Evolutionary conservation across 495 filamentous ascomycete species (phyloP), one percentile per base, ranked within the genome.

Genomic region (Penicillium cinerascens): DNA sequence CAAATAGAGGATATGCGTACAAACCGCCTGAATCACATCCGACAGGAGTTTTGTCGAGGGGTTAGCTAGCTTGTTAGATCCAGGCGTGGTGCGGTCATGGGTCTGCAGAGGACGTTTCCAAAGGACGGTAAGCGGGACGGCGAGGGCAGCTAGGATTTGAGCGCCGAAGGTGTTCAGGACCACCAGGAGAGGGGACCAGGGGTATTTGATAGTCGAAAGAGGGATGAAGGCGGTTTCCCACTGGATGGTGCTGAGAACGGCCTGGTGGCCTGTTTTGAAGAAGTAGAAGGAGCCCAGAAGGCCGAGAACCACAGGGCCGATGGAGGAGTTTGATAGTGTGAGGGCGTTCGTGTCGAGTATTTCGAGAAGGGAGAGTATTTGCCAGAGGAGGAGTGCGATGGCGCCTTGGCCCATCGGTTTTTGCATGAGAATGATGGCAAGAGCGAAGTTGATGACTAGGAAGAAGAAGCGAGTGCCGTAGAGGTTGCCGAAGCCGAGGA

Each of bases 261-360:
- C 92, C 69, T 97, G 95, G 70, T 99, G 93, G 56, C 93, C 93
- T 1, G 93, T 99, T 60, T 92, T 96, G 83, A 99, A 99, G 77
- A 86, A 99, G 74, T 96, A 83, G 67, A 91, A 96, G 56, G 84
- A 87, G 42, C 91, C 95, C 1, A 99, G 78, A 15, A 97, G 69
- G 35, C 83, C 95, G 10, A 99, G 78, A 36, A 95, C 77, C 20
- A 91, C 74, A 20, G 95, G 92, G 0, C 91, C 93, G 62, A 97
- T 85, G 27, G 87, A 68, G 3, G 87, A 86, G 58, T 82, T 79
- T 38, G 76, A 66, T 11, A 63, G 59, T 1, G 80, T 73, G 1
- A 96, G 71, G 39, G 76, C 67, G 67, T 89, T 88, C 39, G 86
- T 81, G 73, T 95, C 90, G 45, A 97, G 72, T 59, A 97, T 87